Evolutionary conservation across 495 filamentous ascomycete genomes (phyloP), one percentile per base, ranked within the genome.

Genomic region (Xylaria castorea): DNA sequence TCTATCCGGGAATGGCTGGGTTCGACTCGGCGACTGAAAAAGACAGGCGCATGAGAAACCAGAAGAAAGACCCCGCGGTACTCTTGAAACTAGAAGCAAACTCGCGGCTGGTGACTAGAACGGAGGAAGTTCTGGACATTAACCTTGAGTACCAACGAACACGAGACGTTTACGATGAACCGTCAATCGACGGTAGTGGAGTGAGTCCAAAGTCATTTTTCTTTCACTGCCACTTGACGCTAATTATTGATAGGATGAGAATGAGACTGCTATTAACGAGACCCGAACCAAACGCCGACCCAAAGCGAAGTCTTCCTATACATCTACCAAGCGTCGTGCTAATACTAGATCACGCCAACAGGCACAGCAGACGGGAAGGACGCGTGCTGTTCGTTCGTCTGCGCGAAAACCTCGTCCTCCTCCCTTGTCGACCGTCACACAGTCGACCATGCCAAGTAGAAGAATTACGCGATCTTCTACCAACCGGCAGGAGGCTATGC

Each of bases 1-100:
- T 88, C 60, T 97, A 89, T 86, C 92, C 92, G 5, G 94, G 94
- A 11, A 97, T 97, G 94, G 89, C 91, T 66, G 81, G 95, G 25
- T 97, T 97, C 76, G 94, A 97, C 77, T 91, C 94, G 14, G 94
- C 94, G 9, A 93, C 89, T 1, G 85, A 89, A 66, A 88, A 92
- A 61, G 92, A 92, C 85, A 91, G 91, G 76, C 89, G 92, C 48
- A 93, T 89, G 81, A 89, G 94, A 51, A 97, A 97, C 77, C 94
- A 97, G 80, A 92, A 92, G 73, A 97, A 97, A 76, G 91, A 93
- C 68, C 85, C 83, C 16, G 91, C 87, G 8, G 88, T 93, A 27
- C 73, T 97, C 30, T 87, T 86, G 77, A 86, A 87, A 74, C 93
- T 97, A 85, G 87, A 93, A 74, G 77, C 82, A 40, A 90, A 91